Conservation (phyloP, 176 grass and related monocot genomes). For the Phragmites australis region DNA sequence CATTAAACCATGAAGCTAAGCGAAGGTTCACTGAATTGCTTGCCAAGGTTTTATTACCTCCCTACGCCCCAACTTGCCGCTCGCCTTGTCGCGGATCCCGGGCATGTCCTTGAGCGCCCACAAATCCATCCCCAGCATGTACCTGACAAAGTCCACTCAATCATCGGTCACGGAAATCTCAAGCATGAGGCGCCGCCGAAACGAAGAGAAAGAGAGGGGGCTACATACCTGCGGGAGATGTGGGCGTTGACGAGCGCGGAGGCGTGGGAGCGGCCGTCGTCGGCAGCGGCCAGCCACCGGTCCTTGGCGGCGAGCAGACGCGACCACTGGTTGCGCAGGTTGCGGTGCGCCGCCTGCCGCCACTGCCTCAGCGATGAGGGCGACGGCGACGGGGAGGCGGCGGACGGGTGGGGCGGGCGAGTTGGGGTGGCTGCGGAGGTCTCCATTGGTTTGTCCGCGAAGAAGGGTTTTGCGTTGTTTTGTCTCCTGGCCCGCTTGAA, state of each 20-base stretch:
- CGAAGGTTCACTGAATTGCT: conserved; percentile 8
- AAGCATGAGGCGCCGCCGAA: background rate
- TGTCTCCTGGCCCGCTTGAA: background rate
- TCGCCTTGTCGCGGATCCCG: conserved; percentile 62
- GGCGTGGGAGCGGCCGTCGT: conserved; percentile 49
- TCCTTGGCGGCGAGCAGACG: conserved; percentile 49
- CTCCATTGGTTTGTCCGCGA: conserved; percentile 19
- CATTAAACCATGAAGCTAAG: background rate
- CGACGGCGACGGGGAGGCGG: conserved; percentile 28
- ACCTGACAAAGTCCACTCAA: conserved; percentile 40
- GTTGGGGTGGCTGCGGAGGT: conserved; percentile 17
- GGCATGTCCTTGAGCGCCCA: conserved; percentile 81
- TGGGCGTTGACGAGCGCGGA: conserved; percentile 58
- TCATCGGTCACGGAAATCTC: conserved; percentile 15
- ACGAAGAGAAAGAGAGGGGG: background rate
- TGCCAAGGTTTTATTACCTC: conserved; percentile 45
- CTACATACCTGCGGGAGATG: conserved; percentile 48
- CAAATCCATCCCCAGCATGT: conserved; percentile 65
- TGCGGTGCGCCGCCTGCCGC: conserved; percentile 65
- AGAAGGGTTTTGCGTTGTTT: background rate
- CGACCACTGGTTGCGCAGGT: conserved; percentile 81
- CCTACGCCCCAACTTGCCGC: conserved; percentile 58
- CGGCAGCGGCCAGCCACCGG: conserved; percentile 48
- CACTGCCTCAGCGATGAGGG: conserved; percentile 58
- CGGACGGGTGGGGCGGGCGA: background rate